Base-by-base conservation (phyloP, 2,329 filamentous ascomycete genomes). In the Pseudofabraea citricarpa region DNA sequence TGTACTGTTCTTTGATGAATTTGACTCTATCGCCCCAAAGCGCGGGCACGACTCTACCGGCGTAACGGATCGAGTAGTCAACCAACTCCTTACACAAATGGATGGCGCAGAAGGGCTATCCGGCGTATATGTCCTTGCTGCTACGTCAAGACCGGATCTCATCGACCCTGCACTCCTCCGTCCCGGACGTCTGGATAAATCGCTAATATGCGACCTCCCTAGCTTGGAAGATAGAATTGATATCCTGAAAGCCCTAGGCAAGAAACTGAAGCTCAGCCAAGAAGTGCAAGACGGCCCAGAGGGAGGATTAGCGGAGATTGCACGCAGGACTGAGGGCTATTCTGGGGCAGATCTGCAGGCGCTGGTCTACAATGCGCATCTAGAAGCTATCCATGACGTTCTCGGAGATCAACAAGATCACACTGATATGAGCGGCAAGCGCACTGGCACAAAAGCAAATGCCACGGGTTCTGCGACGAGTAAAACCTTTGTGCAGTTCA, bases 51-150 rank as follows among this genome's bases (percentile, higher is more conserved):
- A 98, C 63, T 93, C 86, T 2, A 98, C 93, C 0, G 93, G 93
- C 52, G 93, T 98, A n/a, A 98, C 93, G 0, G 93, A 98, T 65
- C 82, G 93, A 27, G 93, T 98, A 0, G 93, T 98, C 55, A 98
- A 98, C 63, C 94, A 98, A 71, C 81, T 98, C 45, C 77, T 98
- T 10, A 98, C 93, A 1, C 91, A 97, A 64, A 98, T 98, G 93
- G 93, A 98, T 59, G 93, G 93, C 59, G 93, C 93, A 0, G 93
- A 98, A 65, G 93, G 93, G 0, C 69, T 98, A 4, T 90, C 85
- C 1, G 93, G 93, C 2, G 93, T 98, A 0, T 98, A 98, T 56
- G 93, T 98, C 5, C 77, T 98, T 3, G 93, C 93, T 18, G 93
- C 93, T 1, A 98, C 93, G 0, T 91, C 85, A 1, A 75, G 93